Evolutionary conservation across 1,284 basidiomycete species (phyloP), one percentile per base, ranked within the genome.

Genomic region (Melampsora occidentalis): DNA sequence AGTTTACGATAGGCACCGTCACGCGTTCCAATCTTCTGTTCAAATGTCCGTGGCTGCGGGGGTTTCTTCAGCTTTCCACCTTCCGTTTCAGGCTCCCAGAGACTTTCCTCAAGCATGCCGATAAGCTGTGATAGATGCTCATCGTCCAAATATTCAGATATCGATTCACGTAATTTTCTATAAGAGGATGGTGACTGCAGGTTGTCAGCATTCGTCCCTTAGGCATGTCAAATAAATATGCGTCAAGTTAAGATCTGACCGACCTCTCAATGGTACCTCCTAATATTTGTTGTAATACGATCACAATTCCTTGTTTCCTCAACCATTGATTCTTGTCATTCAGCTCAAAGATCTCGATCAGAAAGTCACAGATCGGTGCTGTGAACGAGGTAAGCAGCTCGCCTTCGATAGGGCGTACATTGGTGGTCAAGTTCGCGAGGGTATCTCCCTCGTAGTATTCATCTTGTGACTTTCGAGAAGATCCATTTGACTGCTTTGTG

Each of bases 281-380:
- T 4, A 99, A 86, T 4, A 97, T 89, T 82, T 98, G 95, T 83
- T 98, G 96, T 65, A 98, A 85, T 77, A 98, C 93, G 75, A 98
- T 93, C 16, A 97, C 91, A 79, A 97, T 93, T 1, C 96, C 95
- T 83, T 97, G 95, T n/a, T 93, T 87, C 69, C 95, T 86, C 42
- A 98, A 85, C 96, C 96, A 99, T 79, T 95, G 95, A 81, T 95
- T 92, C 83, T 92, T 91, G 85, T 93, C 93, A 83, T 97, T 90
- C 31, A 98, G 87, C 83, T 97, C 94, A 79, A 98, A 98, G 9
- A 97, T 86, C 28, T 94, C 92, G 71, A 97, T 87, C 51, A 97
- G 87, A 35, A 98, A 85, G 81, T 98, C 94, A 81, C 94, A 97
- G 73, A 99, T 97, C 0, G 96, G 94, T 0, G 90, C 90, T 1